Base-by-base conservation (phyloP, 2,329 filamentous ascomycete species). In the Trematosphaeria pertusa region DNA sequence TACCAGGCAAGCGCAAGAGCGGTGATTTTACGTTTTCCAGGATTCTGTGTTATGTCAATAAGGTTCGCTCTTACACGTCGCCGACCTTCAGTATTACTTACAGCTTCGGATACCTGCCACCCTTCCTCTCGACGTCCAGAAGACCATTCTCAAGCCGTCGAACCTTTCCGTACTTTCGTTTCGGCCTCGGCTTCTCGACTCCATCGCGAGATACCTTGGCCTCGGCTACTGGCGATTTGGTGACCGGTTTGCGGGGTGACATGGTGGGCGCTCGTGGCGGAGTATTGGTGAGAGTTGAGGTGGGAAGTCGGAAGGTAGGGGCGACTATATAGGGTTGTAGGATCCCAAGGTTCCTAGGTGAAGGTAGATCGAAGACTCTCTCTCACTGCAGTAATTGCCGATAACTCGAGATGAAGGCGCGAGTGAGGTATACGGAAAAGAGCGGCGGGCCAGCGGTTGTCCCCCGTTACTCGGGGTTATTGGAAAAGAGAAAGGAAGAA, bases 51-150 rank as follows among this genome's bases (percentile, higher is more conserved):
- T 7, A 2, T 12, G n/a, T 55, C 24, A 51, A 14, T 30, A 12
- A 24, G 11, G 36, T 14, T 24, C 5, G 36, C 24, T 26, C 36
- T 21, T 35, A 34, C 24, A 24, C 11, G 7, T 17, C 21, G n/a
- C 7, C 3, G n/a, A 22, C 8, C 12, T 8, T 28, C 24, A 28
- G 1, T 28, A 12, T 18, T 43, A 24, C 47, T 42, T 33, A 53
- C 52, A 55, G 19, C 2, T 37, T 32, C 18, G 39, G 42, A 38
- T 56, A 52, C 6, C 12, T 30, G 9, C 24, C 8, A 28, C 48
- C 55, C 31, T 54, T 58, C 2, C 43, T 55, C 3, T 37, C 41
- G 3, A 53, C 50, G 8, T 60, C 54, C 3, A 58, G 46, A 15
- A 52, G n/a, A 4, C 48, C 52, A 19, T 51, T 58, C 31, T 35